Evolutionary conservation across 768 basidiomycete genomes (phyloP), one percentile per base, ranked within the genome.

Genomic region (Hygrophorus russula): DNA sequence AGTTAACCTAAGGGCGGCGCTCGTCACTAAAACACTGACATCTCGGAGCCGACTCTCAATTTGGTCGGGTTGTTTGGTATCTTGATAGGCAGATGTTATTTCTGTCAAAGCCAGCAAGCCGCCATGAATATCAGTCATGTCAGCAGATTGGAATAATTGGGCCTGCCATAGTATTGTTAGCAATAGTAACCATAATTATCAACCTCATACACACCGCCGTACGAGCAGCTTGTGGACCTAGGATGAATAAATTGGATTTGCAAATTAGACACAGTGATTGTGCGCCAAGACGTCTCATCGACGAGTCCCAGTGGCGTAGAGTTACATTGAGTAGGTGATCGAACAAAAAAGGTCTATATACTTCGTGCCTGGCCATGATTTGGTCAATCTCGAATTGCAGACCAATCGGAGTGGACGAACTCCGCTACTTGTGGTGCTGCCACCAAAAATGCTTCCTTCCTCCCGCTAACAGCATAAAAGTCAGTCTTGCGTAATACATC

Each of bases 401-500:
- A 30, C 44, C 1, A 46, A 45, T 46, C 46, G 37, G 39, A 39
- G 38, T 45, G 45, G 29, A 33, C 87, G 56, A 56, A 94, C 92
- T 76, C 71, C 24, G 92, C 87, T 35, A 96, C 87, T 54, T 85
- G 78, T 36, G 85, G 82, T 44, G 91, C 90, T 32, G 89, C 87
- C 12, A 70, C 60, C n/a, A 88, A 62, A 57, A 91, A 96, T 0
- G 94, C 81, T 50, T 88, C 84, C 50, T 82, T 72, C 41, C 89
- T 67, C 18, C 89, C 69, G 52, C 91, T 87, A 46, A 98, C 85
- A 32, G 90, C 82, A 64, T 90, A 97, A 61, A 97, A 98, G 64
- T 99, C 96, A 0, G 87, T 88, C 58, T 88, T 86, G 33, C 80
- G 73, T 36, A 99, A 67, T 18, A 97, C 84, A 55, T 91, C 89